These are phyloP conservation scores for Penicillium nordicum DNA, from an alignment of 2,329 filamentous ascomycete genomes.

Conservation along the genomic window DNA sequence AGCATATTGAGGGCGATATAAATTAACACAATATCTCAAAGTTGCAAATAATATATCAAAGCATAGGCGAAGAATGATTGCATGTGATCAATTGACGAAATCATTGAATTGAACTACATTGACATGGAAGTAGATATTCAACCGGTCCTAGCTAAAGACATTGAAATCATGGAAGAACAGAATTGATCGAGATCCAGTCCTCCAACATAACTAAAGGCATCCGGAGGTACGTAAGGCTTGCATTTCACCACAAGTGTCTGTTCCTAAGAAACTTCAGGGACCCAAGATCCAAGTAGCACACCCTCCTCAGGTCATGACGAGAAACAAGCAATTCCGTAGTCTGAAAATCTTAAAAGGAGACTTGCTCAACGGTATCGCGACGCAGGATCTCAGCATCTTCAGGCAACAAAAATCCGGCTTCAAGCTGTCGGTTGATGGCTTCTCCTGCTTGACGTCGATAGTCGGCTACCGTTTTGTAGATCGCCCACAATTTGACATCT, in stretches of 20 bases:
- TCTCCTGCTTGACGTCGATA: background rate
- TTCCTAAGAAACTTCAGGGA: background rate
- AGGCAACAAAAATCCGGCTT: background rate
- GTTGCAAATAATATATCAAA: background rate
- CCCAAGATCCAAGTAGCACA: background rate
- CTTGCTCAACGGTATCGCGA: conserved; percentile 3
- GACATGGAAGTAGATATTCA: background rate
- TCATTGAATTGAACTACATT: background rate
- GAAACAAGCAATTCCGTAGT: background rate
- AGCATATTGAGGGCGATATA: background rate
- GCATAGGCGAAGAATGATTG: background rate
- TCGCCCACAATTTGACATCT: background rate
- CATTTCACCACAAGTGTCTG: background rate
- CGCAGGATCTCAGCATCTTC: background rate
- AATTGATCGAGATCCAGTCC: background rate
- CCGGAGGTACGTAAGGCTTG: background rate
- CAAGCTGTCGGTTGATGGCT: background rate
- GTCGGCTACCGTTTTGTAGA: background rate
- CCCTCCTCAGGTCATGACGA: background rate
- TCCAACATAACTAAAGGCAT: background rate
- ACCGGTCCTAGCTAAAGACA: background rate
- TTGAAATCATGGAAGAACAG: background rate
- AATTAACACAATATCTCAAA: background rate
- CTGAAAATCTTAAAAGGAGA: background rate
- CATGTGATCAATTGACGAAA: background rate